These are phyloP conservation scores for Kodamaea laetipori DNA, from an alignment of 805 yeast species.

Conservation along the genomic window DNA sequence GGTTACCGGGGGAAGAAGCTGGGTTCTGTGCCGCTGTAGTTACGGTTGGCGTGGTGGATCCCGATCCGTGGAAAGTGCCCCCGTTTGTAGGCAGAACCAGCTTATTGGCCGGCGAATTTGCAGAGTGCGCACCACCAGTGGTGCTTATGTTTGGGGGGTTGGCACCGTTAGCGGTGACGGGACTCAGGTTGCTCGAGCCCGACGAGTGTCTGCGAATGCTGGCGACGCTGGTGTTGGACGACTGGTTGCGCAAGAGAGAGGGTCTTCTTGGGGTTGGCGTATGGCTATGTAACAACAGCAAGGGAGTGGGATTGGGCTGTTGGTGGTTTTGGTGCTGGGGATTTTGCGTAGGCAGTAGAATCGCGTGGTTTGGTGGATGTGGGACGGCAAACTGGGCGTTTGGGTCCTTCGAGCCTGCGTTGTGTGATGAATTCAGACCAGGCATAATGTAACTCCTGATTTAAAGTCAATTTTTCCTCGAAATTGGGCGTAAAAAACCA, in stretches of 20 bases:
- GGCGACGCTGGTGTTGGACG: slow-evolving; percentile 7
- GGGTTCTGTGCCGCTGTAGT: neutral
- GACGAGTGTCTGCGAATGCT: slow-evolving; percentile 6
- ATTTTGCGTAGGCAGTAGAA: neutral
- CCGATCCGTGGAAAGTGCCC: too few species aligned
- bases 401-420: neutral
- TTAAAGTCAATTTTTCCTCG: neutral
- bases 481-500: neutral
- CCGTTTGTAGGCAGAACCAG: too few species aligned
- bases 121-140: slow-evolving; percentile 2
- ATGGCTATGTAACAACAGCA: slow-evolving; percentile 4
- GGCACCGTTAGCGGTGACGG: neutral
- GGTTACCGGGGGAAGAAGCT: neutral
- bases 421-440: slow-evolving; percentile 1
- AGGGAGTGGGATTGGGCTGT: neutral
- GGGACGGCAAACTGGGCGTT: neutral
- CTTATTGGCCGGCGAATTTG: neutral
- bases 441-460: slow-evolving; percentile 1
- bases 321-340: neutral
- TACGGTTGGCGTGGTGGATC: neutral
- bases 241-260: slow-evolving; percentile 9
- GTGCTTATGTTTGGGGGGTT: neutral
- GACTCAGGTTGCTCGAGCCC: slow-evolving; percentile 5
- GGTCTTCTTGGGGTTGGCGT: slow-evolving; percentile 8
- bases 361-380: neutral